Percentiles rank a stretch among this genome's conserved stretches.
phyloP scores from a whole-genome alignment of 116 monocot genomes.

The Papilionanthe hybrid region DNA sequence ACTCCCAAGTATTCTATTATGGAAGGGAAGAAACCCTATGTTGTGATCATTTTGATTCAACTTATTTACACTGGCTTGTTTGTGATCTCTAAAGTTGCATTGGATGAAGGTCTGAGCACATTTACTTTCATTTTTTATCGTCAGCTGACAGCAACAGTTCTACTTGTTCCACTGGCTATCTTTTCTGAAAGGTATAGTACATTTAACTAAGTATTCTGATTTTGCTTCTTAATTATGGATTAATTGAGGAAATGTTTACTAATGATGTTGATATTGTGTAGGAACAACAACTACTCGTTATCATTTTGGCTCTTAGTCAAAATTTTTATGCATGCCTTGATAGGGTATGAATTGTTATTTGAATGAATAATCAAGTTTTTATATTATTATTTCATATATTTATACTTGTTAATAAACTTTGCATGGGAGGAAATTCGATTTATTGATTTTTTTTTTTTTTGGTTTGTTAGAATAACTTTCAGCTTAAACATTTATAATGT shows the following conservation, averaged over 20 bases:
- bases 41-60: constrained; percentile 22
- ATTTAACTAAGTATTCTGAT: background rate
- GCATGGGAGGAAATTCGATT: background rate
- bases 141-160: constrained; percentile 39
- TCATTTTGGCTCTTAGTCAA: constrained; percentile 34
- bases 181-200: constrained; percentile 39
- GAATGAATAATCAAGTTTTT: too few species aligned
- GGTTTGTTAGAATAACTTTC: constrained; percentile 41
- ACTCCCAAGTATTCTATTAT: background rate
- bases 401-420: background rate
- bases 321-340: constrained; percentile 57
- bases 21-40: constrained; percentile 31
- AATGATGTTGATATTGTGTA: constrained; percentile 2
- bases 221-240: background rate
- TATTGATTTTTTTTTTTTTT: background rate
- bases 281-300: constrained; percentile 40
- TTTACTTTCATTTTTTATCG: constrained; percentile 63
- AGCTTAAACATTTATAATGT: constrained; percentile 51
- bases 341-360: constrained; percentile 38
- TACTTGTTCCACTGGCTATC: constrained; percentile 49
- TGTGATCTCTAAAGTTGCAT: constrained; percentile 51
- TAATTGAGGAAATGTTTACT: too few species aligned
- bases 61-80: constrained; percentile 46
- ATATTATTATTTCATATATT: background rate
- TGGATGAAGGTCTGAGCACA: constrained; percentile 53